These are phyloP conservation scores for Aristolochia contorta DNA, from an alignment of 164 flowering plant genomes.

Conservation along the genomic window DNA sequence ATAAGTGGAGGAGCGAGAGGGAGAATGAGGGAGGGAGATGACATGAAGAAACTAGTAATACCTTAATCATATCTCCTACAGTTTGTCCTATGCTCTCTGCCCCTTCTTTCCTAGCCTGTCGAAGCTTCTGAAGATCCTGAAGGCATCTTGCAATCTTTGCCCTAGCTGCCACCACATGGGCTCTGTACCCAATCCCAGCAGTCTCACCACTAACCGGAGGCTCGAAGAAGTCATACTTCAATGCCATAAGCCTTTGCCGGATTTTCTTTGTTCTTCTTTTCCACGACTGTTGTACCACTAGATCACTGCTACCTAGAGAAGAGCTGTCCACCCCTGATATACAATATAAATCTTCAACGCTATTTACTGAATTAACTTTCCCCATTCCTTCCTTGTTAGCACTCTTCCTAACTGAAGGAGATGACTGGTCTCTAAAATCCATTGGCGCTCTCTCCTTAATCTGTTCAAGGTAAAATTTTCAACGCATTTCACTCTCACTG, in stretches of 20 bases:
- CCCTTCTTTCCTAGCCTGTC: slow-evolving; percentile 97
- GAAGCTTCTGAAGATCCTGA: slow-evolving; percentile 83
- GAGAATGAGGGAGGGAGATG: no score
- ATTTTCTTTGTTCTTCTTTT: slow-evolving; percentile 78
- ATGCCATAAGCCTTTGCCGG: slow-evolving; percentile 86
- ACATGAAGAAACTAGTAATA: slow-evolving; percentile 20
- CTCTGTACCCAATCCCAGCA: slow-evolving; percentile 67
- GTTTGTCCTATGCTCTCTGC: slow-evolving; percentile 78
- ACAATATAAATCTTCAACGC: slow-evolving; percentile 38
- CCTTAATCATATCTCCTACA: slow-evolving; percentile 86
- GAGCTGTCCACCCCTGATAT: slow-evolving; percentile 25
- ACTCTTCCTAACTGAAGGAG: slow-evolving; percentile 67
- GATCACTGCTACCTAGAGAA: slow-evolving; percentile 25
- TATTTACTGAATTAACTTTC: slow-evolving; percentile 31
- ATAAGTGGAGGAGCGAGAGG: neutral
- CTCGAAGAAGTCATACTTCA: slow-evolving; percentile 69
- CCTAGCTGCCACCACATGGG: slow-evolving; percentile 72
- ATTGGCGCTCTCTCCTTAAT: slow-evolving; percentile 90
- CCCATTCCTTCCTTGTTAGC: slow-evolving; percentile 52
- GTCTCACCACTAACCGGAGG: slow-evolving; percentile 52
- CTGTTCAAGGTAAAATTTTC: slow-evolving; percentile 86
- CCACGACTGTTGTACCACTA: slow-evolving; percentile 39
- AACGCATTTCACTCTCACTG: slow-evolving; percentile 88
- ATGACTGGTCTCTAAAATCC: slow-evolving; percentile 94
- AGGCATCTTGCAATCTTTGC: slow-evolving; percentile 86